Percentiles rank a stretch among this genome's conserved stretches.
Conservation (phyloP, 2,329 filamentous ascomycete genomes). For the Neonectria faginata region DNA sequence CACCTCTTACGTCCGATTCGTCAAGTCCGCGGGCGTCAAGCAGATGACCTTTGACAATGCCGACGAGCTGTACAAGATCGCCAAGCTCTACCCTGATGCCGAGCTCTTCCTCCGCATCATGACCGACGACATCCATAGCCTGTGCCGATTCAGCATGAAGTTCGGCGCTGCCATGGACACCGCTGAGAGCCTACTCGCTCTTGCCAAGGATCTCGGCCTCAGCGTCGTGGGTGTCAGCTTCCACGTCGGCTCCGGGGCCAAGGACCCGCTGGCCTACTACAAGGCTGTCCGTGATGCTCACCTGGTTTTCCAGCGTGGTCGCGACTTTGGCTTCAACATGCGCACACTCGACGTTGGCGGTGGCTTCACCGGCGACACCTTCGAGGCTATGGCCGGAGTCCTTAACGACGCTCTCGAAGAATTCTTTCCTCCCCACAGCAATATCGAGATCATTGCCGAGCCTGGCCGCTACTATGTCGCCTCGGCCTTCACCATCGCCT, state of each 20-base stretch:
- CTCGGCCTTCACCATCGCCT: constrained; percentile 92
- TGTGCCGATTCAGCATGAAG: constrained; percentile 97
- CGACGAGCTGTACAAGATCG: constrained; percentile 98
- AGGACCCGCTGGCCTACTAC: constrained; percentile 90
- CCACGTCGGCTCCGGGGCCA: constrained; percentile 96
- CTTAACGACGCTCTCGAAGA: constrained; percentile 84
- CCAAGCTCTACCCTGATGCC: constrained; percentile 87
- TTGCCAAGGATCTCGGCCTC: constrained; percentile 85
- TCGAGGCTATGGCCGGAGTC: constrained; percentile 88
- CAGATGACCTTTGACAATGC: constrained; percentile 99
- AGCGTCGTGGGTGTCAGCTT: constrained; percentile 97
- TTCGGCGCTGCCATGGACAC: constrained; percentile 92
- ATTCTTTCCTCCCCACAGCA: constrained; percentile 80
- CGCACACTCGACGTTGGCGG: constrained; percentile 94
- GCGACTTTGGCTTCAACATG: constrained; percentile 79
- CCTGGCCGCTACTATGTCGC: constrained; percentile 97
- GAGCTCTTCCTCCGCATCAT: constrained; percentile 94
- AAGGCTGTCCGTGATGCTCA: constrained; percentile 93
- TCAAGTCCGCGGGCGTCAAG: constrained; percentile 84
- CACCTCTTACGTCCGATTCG: constrained; percentile 95
- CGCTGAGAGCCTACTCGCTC: constrained; percentile 78
- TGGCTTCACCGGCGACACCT: constrained; percentile 90
- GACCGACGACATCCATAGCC: constrained; percentile 93
- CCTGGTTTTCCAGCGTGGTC: constrained; percentile 87
- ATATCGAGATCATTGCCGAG: constrained; percentile 91